Evolutionary conservation across 345 rosid genomes (phyloP), one percentile per base, ranked within the genome.

Genomic region (Limnanthes douglasii): DNA sequence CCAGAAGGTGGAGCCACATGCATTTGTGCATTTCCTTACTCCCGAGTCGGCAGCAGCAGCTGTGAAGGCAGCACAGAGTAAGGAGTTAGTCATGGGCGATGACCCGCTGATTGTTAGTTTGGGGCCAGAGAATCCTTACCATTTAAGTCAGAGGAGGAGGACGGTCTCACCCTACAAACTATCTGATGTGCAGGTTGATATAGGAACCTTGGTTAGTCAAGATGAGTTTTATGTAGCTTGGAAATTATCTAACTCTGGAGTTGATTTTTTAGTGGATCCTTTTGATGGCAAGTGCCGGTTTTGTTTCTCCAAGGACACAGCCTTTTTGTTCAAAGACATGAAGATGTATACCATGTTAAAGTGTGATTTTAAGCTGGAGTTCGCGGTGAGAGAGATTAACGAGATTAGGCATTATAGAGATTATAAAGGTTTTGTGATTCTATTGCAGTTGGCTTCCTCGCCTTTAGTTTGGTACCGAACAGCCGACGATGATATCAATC

Each of bases 301-400:
- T 49, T 69, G 83, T 56, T 82, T 78, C 69, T 51, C 64, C 5
- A 73, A 59, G 48, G 58, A 58, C 34, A 75, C 72, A 30, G 74
- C 72, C 3, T 86, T 86, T 51, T 51, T 83, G 31, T 65, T 78
- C 38, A 82, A 78, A 59, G 62, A 56, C 43, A 43, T 39, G 11
- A 5, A 13, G 5, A 27, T 41, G 47, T 60, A 45, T 55, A 75
- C 85, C 10, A 73, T 78, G 16, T 69, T 86, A 11, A 78, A 68
- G 10, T 86, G 95, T 42, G 88, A 82, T 41, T 73, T 61, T 26
- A 86, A 86, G 65, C 54, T 82, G 62, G 95, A 86, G 59, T 78
- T 69, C 54, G 50, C 73, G 68, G 85, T 71, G 22, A 69, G 86
- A 47, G 86, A 78, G 12, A 75, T 86, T 28, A 59, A 31, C 34